Percentiles rank a stretch among this genome's conserved stretches.
phyloP scores from a whole-genome alignment of 805 yeast genomes.

The Sporopachydermia quercuum region DNA sequence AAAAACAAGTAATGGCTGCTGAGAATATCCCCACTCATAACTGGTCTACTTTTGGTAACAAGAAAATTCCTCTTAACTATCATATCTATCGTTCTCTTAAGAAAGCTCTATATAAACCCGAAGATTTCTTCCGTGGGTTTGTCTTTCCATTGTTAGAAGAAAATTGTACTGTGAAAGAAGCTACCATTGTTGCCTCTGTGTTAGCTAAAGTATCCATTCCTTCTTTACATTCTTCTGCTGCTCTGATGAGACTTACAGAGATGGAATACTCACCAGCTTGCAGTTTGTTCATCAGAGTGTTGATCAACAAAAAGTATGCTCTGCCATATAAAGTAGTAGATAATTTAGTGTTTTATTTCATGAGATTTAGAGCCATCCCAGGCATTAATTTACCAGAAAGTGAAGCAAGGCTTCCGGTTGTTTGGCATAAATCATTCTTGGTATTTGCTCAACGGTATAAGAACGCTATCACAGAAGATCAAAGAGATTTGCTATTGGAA shows the following conservation, averaged over 20 bases:
- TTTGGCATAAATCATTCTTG: conserved; percentile 94
- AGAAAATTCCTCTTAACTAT: conserved; percentile 53
- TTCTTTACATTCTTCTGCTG: conserved; percentile 91
- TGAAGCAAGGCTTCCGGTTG: conserved; percentile 65
- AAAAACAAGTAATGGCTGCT: conserved; percentile 49
- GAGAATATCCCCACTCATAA: not conserved
- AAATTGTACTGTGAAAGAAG: conserved; percentile 79
- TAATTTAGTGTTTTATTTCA: conserved; percentile 84
- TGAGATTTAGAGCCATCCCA: conserved; percentile 65
- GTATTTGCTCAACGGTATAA: conserved; percentile 93
- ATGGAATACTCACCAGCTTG: conserved; percentile 79
- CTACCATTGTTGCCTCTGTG: conserved; percentile 88
- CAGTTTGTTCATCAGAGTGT: conserved; percentile 76
- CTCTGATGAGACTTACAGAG: conserved; percentile 70
- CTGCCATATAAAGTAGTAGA: conserved; percentile 94
- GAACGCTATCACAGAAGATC: conserved; percentile 97
- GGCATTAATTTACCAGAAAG: conserved; percentile 25
- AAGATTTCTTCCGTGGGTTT: conserved; percentile 95
- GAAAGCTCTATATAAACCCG: conserved; percentile 90
- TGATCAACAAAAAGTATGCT: conserved; percentile 90
- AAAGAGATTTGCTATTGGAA: conserved; percentile 84
- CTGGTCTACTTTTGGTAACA: conserved; percentile 21
- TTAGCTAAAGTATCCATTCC: conserved; percentile 84
- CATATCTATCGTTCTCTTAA: conserved; percentile 86
- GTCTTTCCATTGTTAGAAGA: conserved; percentile 78